A percentile compares a stretch with the other conserved stretches of the same genome.
Evolutionary conservation across 2,329 filamentous ascomycete species (phyloP).

Genomic region (Remersonia thermophila): DNA sequence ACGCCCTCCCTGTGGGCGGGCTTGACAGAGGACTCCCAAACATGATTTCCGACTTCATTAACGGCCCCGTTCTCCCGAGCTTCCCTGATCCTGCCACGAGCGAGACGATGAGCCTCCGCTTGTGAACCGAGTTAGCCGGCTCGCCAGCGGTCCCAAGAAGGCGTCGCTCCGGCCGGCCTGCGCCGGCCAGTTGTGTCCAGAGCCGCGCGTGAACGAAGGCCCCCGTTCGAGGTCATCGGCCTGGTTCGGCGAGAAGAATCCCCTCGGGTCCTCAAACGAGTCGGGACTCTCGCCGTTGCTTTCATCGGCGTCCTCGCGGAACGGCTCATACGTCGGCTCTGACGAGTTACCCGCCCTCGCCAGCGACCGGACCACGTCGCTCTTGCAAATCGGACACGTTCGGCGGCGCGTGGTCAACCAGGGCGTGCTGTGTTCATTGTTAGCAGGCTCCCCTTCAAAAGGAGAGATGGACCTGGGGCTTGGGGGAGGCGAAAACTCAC

Average conservation of each 20-base stretch:
- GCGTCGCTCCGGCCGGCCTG: slow-evolving; percentile 3
- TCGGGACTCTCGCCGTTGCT: slow-evolving; percentile 23
- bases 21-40: too few relatives aligned
- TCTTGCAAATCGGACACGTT: slow-evolving; percentile 98
- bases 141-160: slow-evolving; percentile 7
- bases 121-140: background rate
- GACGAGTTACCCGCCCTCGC: slow-evolving; percentile 38
- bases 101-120: slow-evolving; percentile 6
- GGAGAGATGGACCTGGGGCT: slow-evolving; percentile 4
- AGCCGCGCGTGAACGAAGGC: slow-evolving; percentile 1
- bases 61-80: slow-evolving; percentile 1
- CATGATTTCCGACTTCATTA: background rate
- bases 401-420: slow-evolving; percentile 91
- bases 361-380: slow-evolving; percentile 72
- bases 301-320: slow-evolving; percentile 40
- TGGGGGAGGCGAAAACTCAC: too few relatives aligned
- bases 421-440: slow-evolving; percentile 55
- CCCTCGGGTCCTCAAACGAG: background rate
- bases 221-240: slow-evolving; percentile 8
- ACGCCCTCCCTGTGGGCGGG: too few relatives aligned
- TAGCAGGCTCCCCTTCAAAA: background rate
- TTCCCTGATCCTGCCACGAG: background rate
- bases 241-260: slow-evolving; percentile 1
- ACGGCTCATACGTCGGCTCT: slow-evolving; percentile 40
- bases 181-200: slow-evolving; percentile 1